Percentiles rank a stretch among this genome's conserved stretches.
phyloP scores from a whole-genome alignment of 1,139 yeast species.

The Candida labiduridarum region DNA sequence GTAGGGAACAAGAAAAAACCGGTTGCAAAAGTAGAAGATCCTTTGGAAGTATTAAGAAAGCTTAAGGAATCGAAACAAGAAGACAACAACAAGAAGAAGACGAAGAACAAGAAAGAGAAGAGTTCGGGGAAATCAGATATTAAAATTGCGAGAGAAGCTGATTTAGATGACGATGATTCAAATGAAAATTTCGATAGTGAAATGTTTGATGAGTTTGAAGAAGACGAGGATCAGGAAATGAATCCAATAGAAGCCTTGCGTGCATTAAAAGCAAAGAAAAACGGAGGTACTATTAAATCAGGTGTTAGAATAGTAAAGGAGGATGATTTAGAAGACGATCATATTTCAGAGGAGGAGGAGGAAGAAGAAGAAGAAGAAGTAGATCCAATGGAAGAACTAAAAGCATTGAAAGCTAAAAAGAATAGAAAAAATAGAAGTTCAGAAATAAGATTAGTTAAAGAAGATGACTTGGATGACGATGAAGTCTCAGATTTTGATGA shows the following conservation, averaged over 20 bases:
- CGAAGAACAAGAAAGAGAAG: too few relatives aligned
- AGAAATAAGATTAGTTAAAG: slow-evolving; percentile 24
- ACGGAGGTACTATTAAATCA: neutral
- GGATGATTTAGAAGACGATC: slow-evolving; percentile 31
- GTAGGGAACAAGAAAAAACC: slow-evolving; percentile 15
- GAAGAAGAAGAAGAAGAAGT: slow-evolving; percentile 36
- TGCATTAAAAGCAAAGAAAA: slow-evolving; percentile 20
- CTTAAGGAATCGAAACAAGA: slow-evolving; percentile 21
- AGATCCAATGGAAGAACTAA: slow-evolving; percentile 28
- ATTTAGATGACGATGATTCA: slow-evolving; percentile 17
- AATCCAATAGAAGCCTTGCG: slow-evolving; percentile 36
- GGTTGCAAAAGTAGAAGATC: slow-evolving; percentile 20
- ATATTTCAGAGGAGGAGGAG: slow-evolving; percentile 19
- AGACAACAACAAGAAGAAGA: slow-evolving; percentile 18
- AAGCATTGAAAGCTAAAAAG: slow-evolving; percentile 22
- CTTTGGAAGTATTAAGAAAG: slow-evolving; percentile 24
- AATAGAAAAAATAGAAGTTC: slow-evolving; percentile 22
- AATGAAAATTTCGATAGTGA: slow-evolving; percentile 18
- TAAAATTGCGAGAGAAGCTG: slow-evolving; percentile 31
- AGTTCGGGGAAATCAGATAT: slow-evolving; percentile 6
- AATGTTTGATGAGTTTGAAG: slow-evolving; percentile 18
- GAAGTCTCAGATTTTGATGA: slow-evolving; percentile 18
- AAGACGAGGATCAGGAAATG: slow-evolving; percentile 21
- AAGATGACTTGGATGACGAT: slow-evolving; percentile 32
- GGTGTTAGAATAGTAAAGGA: slow-evolving; percentile 26